phyloP scores from a whole-genome alignment of 495 filamentous ascomycete species.

The Aspergillus conjunctus region DNA sequence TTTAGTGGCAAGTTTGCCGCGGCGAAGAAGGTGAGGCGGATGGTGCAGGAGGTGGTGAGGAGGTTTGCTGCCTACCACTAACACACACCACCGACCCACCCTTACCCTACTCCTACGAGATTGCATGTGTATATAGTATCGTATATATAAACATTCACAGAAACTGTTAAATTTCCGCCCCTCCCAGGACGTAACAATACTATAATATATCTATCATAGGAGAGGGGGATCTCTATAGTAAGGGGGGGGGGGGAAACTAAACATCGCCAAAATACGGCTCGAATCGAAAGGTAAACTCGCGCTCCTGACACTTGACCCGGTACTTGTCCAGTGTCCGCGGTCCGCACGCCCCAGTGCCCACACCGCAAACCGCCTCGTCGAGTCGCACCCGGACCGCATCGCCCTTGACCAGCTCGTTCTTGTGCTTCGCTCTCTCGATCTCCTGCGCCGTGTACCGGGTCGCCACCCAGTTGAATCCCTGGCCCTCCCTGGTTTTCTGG shows the following conservation, averaged over 20 bases:
- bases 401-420: constrained; percentile 58
- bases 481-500: constrained; percentile 8
- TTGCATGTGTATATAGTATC: no score
- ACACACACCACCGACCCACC: no score
- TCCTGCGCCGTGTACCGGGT: constrained; percentile 53
- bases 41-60: constrained; percentile 33
- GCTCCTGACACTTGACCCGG: constrained; percentile 30
- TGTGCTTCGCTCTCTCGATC: constrained; percentile 60
- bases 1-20: constrained; percentile 38
- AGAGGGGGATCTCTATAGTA: no score
- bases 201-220: neutral
- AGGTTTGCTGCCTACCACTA: no score
- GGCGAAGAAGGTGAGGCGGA: constrained; percentile 36
- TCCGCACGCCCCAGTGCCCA: constrained; percentile 65
- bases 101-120: no score
- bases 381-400: constrained; percentile 59
- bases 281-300: constrained; percentile 11
- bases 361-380: constrained; percentile 57
- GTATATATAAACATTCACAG: no score
- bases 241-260: no score
- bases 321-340: constrained; percentile 58
- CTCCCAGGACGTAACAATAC: neutral
- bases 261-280: constrained; percentile 7
- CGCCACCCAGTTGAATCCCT: constrained; percentile 52
- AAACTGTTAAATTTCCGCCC: no score